These are phyloP conservation scores for Chaetomiaceae sp. DNA, from an alignment of 2,329 filamentous ascomycete species.

Conservation along the genomic window DNA sequence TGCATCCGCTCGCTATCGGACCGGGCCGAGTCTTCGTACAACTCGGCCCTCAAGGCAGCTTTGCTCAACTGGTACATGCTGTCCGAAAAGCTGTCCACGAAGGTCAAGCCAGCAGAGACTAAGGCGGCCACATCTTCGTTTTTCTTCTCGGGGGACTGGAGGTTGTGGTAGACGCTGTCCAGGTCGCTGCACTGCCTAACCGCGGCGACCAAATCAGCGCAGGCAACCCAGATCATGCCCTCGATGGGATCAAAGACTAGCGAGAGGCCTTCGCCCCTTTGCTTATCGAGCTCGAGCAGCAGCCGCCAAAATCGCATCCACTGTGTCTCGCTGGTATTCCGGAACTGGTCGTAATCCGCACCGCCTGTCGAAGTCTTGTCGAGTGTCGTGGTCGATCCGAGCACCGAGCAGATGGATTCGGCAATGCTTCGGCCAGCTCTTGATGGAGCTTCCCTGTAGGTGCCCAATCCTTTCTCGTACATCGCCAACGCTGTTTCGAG, in stretches of 20 bases:
- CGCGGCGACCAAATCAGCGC: slow-evolving; percentile 74
- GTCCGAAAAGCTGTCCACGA: slow-evolving; percentile 66
- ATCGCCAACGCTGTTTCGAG: slow-evolving; percentile 79
- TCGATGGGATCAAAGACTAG: slow-evolving; percentile 67
- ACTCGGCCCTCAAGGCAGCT: slow-evolving; percentile 63
- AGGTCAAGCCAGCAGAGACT: slow-evolving; percentile 64
- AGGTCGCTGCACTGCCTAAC: slow-evolving; percentile 74
- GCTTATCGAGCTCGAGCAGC: slow-evolving; percentile 78
- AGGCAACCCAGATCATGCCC: slow-evolving; percentile 77
- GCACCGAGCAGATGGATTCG: slow-evolving; percentile 69
- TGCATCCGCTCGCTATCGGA: slow-evolving; percentile 72
- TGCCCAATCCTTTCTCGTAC: slow-evolving; percentile 63
- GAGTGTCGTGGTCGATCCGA: slow-evolving; percentile 65
- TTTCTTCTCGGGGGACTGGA: slow-evolving; percentile 46
- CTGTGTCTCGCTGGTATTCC: slow-evolving; percentile 69
- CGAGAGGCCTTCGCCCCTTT: slow-evolving; percentile 75
- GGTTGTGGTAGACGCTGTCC: slow-evolving; percentile 72
- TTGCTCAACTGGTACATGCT: slow-evolving; percentile 65
- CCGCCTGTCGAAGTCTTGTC: slow-evolving; percentile 57
- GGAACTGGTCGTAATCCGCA: slow-evolving; percentile 72
- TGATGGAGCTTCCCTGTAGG: slow-evolving; percentile 37
- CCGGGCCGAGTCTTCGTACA: slow-evolving; percentile 68
- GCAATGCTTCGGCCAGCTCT: slow-evolving; percentile 57
- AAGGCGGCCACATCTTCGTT: slow-evolving; percentile 56
- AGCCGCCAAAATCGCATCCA: slow-evolving; percentile 90